phyloP scores from a whole-genome alignment of 2,329 filamentous ascomycete species.

The Grosmannia clavigera region DNA sequence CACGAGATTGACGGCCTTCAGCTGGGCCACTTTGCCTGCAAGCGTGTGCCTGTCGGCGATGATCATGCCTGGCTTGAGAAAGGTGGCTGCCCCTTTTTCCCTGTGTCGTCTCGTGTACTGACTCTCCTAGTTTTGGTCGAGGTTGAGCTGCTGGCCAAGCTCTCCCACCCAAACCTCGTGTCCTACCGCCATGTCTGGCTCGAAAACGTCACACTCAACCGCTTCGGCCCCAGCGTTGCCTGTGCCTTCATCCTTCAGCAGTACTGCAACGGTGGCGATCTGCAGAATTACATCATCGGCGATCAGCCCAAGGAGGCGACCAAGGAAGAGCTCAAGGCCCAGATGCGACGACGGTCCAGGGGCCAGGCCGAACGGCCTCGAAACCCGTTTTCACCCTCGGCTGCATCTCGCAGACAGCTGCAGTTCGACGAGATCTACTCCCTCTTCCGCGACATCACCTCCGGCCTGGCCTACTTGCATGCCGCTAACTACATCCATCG shows the following conservation, averaged over 20 bases:
- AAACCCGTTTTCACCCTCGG: conserved; percentile 10
- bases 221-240: conserved; percentile 81
- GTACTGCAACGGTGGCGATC: conserved; percentile 88
- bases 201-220: conserved; percentile 72
- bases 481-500: conserved; percentile 88
- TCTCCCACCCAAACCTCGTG: conserved; percentile 90
- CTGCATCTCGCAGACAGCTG: conserved; percentile 26
- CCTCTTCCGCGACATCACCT: conserved; percentile 90
- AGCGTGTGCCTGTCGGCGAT: conserved; percentile 88
- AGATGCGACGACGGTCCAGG: conserved; percentile 69
- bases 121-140: conserved; percentile 55
- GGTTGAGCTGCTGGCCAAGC: conserved; percentile 80
- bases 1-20: conserved; percentile 84
- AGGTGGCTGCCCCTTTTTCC: conserved; percentile 18
- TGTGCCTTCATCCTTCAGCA: conserved; percentile 97
- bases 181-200: conserved; percentile 97
- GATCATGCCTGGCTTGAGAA: conserved; percentile 94
- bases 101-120: not conserved
- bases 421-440: conserved; percentile 91
- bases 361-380: conserved; percentile 54
- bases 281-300: conserved; percentile 77
- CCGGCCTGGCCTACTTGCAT: conserved; percentile 81
- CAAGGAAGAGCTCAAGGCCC: conserved; percentile 79
- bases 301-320: conserved; percentile 50
- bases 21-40: conserved; percentile 88